phyloP scores from a whole-genome alignment of 2,329 filamentous ascomycete species.

The Phaeosphaeriaceae sp. region DNA sequence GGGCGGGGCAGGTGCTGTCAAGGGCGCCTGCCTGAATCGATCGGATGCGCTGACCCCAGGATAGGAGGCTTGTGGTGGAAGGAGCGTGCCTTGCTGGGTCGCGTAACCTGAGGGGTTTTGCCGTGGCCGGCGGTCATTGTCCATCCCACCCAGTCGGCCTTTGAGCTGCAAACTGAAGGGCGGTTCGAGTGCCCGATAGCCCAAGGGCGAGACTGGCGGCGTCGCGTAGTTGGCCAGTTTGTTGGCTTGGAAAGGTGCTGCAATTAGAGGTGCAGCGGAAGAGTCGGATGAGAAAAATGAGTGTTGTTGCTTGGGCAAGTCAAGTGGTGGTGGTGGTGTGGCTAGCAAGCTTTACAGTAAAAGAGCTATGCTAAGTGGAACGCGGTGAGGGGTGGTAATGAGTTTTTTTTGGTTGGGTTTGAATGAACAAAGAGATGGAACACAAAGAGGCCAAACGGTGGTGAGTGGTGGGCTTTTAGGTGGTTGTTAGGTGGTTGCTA shows the following conservation, averaged over 20 bases:
- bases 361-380: constrained; percentile 21
- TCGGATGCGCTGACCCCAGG: constrained; percentile 55
- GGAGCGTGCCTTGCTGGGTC: constrained; percentile 56
- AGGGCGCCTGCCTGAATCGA: constrained; percentile 56
- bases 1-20: constrained; percentile 51
- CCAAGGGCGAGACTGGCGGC: constrained; percentile 69
- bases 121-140: constrained; percentile 75
- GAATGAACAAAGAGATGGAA: constrained; percentile 20
- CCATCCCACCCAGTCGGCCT: constrained; percentile 71
- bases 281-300: too few relatives aligned
- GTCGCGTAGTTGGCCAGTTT: constrained; percentile 71
- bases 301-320: too few relatives aligned
- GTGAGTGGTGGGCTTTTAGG: constrained; percentile 17
- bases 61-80: constrained; percentile 51
- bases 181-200: constrained; percentile 66
- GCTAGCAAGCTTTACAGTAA: too few relatives aligned
- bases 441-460: constrained; percentile 18
- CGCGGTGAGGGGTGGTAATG: constrained; percentile 2
- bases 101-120: constrained; percentile 73
- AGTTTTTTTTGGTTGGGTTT: too few relatives aligned
- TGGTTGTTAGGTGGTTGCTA: constrained; percentile 19
- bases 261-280: constrained; percentile 23
- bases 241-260: constrained; percentile 47
- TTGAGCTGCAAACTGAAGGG: constrained; percentile 61
- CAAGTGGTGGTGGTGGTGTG: constrained; percentile 9